Evolutionary conservation across 345 rosid species (phyloP).

Genomic region (Garcia nutans): DNA sequence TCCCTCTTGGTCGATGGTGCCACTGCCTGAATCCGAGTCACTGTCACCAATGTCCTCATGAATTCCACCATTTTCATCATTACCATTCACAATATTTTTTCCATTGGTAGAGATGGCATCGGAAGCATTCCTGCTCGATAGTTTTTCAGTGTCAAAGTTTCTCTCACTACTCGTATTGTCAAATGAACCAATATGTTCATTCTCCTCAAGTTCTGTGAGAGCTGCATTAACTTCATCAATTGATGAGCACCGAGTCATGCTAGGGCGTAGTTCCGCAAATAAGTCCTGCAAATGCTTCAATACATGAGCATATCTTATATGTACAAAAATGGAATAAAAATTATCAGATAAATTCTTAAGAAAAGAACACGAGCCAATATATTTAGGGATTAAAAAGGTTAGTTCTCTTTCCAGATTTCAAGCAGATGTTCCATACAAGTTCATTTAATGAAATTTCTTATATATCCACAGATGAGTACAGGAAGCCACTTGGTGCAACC

Average conservation of each 20-base stretch:
- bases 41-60: conserved; percentile 61
- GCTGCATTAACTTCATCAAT: conserved; percentile 86
- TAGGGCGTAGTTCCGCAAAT: conserved; percentile 85
- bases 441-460: neutral
- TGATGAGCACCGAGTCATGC: conserved; percentile 71
- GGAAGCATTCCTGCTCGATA: conserved; percentile 40
- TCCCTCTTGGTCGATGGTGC: conserved; percentile 60
- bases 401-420: neutral
- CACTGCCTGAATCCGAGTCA: conserved; percentile 86
- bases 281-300: conserved; percentile 63
- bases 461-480: too few relatives aligned
- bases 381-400: neutral
- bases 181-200: conserved; percentile 50
- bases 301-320: conserved; percentile 19
- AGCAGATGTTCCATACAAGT: conserved; percentile 1
- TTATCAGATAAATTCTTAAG: neutral
- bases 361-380: neutral
- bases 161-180: conserved; percentile 63
- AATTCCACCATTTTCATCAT: conserved; percentile 69
- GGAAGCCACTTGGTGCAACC: too few relatives aligned
- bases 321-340: neutral
- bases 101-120: conserved; percentile 48
- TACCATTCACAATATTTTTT: conserved; percentile 40
- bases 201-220: conserved; percentile 73
- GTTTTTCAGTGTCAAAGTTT: conserved; percentile 65